These are phyloP conservation scores for Cenococcum geophilum DNA, from an alignment of 495 filamentous ascomycete species.

Conservation along the genomic window DNA sequence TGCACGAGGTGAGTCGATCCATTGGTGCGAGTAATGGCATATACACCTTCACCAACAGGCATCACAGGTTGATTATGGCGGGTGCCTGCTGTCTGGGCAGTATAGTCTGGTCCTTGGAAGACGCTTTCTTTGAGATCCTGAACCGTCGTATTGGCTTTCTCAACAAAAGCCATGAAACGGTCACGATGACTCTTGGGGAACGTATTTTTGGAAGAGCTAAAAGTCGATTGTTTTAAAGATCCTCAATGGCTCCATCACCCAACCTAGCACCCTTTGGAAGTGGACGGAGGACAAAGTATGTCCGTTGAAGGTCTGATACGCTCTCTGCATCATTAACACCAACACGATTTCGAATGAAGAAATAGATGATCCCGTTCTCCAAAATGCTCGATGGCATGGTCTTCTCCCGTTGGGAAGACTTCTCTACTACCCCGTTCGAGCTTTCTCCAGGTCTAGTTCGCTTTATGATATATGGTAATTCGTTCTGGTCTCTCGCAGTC, in stretches of 20 bases:
- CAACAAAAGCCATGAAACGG: conserved; percentile 76
- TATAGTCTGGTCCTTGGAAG: conserved; percentile 59
- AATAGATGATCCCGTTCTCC: conserved; percentile 92
- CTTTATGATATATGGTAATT: too few species aligned
- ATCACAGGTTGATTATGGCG: conserved; percentile 65
- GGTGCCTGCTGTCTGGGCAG: conserved; percentile 69
- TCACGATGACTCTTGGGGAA: conserved; percentile 67
- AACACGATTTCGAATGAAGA: conserved; percentile 80
- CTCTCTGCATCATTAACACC: conserved; percentile 63
- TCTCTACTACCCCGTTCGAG: conserved; percentile 29
- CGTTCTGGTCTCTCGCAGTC: neutral
- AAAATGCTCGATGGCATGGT: conserved; percentile 65
- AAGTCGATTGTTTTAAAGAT: conserved; percentile 61
- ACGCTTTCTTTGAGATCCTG: conserved; percentile 67
- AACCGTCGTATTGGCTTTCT: conserved; percentile 63
- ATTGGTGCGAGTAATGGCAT: conserved; percentile 70
- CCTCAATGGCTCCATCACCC: conserved; percentile 55
- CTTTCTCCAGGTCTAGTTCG: conserved; percentile 4
- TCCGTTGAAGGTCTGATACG: conserved; percentile 68
- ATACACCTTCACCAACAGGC: conserved; percentile 79
- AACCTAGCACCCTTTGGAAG: conserved; percentile 63
- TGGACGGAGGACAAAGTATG: conserved; percentile 76
- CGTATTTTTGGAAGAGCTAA: conserved; percentile 81
- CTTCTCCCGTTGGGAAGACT: conserved; percentile 46
- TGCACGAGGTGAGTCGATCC: conserved; percentile 71